Evolutionary conservation across 169 alveolate genomes (phyloP).

Genomic region (Plasmodium billcollinsi): DNA sequence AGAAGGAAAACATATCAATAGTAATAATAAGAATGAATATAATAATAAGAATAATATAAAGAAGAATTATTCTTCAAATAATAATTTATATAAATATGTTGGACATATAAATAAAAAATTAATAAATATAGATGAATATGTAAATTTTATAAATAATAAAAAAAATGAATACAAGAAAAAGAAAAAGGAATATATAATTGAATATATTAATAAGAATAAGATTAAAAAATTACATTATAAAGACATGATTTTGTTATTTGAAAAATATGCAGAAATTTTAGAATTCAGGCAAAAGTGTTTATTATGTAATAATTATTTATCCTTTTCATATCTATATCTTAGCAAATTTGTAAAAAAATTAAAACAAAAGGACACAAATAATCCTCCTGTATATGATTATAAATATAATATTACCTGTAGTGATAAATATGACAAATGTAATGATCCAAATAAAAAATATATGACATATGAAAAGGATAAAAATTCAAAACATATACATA

Average conservation of each 20-base stretch:
- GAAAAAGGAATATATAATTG: constrained; percentile 66
- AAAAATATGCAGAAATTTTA: constrained; percentile 41
- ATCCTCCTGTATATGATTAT: background rate
- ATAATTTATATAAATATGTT: background rate
- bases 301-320: constrained; percentile 60
- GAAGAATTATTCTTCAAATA: background rate
- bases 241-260: constrained; percentile 55
- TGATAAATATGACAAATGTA: background rate
- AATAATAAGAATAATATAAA: background rate
- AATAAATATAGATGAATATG: constrained; percentile 61
- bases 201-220: constrained; percentile 46
- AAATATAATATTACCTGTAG: background rate
- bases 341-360: constrained; percentile 5
- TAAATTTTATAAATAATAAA: constrained; percentile 50
- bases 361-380: background rate
- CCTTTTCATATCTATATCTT: constrained; percentile 39
- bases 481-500: background rate
- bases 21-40: background rate
- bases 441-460: background rate
- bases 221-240: constrained; percentile 60
- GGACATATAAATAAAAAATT: constrained; percentile 1
- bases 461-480: background rate
- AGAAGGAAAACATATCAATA: background rate
- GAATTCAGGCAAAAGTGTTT: constrained; percentile 52
- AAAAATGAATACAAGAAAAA: constrained; percentile 67